These are phyloP conservation scores for Diaporthe helianthi DNA, from an alignment of 2,329 filamentous ascomycete genomes.

Conservation along the genomic window DNA sequence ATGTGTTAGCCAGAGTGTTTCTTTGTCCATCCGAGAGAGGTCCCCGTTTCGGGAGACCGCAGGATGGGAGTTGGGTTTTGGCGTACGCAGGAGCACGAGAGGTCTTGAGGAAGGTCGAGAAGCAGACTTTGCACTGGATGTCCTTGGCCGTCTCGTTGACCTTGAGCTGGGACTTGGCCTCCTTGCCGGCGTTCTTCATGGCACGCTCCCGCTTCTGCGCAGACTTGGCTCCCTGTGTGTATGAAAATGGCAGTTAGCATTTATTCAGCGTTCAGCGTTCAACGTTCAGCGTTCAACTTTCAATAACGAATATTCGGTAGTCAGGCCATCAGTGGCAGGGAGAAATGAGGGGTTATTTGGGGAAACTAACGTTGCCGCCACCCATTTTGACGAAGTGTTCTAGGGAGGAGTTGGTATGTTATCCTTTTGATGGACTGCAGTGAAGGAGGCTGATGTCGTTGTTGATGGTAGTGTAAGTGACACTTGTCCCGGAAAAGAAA, in stretches of 20 bases:
- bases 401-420: neutral
- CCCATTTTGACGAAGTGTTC: constrained; percentile 27
- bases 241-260: constrained; percentile 25
- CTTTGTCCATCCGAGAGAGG: neutral
- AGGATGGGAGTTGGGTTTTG: neutral
- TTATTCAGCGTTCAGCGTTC: neutral
- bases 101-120: constrained; percentile 80
- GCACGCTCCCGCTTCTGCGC: constrained; percentile 76
- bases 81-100: constrained; percentile 72
- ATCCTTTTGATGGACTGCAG: neutral
- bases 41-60: neutral
- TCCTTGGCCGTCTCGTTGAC: constrained; percentile 74
- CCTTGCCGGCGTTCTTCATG: constrained; percentile 63
- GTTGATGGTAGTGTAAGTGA: neutral
- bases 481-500: neutral
- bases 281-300: neutral
- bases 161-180: constrained; percentile 73
- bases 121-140: constrained; percentile 80
- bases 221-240: constrained; percentile 46
- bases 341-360: neutral
- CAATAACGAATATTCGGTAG: neutral
- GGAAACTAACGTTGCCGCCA: constrained; percentile 31
- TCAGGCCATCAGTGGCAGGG: neutral
- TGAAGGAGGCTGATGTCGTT: neutral
- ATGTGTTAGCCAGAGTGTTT: neutral